Conservation (phyloP, 345 rosid species). For the Hypericum androsaemum region DNA sequence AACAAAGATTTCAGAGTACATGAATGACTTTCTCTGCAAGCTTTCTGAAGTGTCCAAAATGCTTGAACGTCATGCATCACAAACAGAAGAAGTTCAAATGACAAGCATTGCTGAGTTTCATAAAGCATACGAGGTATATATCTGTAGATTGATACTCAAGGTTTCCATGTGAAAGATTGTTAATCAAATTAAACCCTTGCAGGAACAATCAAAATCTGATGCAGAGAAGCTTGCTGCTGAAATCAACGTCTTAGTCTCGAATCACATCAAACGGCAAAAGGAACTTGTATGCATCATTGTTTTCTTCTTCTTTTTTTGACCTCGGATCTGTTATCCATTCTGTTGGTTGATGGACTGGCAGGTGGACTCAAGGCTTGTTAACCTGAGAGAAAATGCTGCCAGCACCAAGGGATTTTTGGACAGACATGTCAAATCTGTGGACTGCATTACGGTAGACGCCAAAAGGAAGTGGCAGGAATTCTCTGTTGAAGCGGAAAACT, state of each 20-base stretch:
- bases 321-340: neutral
- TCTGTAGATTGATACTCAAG: neutral
- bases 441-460: conserved; percentile 63
- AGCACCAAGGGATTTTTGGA: conserved; percentile 59
- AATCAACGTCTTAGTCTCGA: conserved; percentile 57
- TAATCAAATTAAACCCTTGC: conserved; percentile 14
- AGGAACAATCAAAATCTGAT: conserved; percentile 82
- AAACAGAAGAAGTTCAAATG: conserved; percentile 60
- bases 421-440: conserved; percentile 51
- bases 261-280: conserved; percentile 65
- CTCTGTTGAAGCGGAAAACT: conserved; percentile 59
- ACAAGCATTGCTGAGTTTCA: conserved; percentile 66
- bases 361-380: conserved; percentile 81
- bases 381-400: conserved; percentile 42
- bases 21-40: conserved; percentile 48
- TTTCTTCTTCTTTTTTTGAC: neutral
- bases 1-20: conserved; percentile 55
- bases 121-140: conserved; percentile 64
- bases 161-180: neutral
- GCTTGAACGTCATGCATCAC: conserved; percentile 46
- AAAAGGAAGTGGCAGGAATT: conserved; percentile 92
- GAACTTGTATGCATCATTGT: conserved; percentile 46
- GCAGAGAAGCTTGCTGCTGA: conserved; percentile 81
- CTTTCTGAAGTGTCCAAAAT: conserved; percentile 52
- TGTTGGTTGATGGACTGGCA: conserved; percentile 25